Evolutionary conservation across 2,329 filamentous ascomycete genomes (phyloP).

Genomic region (Conoideocrella luteorostrata): DNA sequence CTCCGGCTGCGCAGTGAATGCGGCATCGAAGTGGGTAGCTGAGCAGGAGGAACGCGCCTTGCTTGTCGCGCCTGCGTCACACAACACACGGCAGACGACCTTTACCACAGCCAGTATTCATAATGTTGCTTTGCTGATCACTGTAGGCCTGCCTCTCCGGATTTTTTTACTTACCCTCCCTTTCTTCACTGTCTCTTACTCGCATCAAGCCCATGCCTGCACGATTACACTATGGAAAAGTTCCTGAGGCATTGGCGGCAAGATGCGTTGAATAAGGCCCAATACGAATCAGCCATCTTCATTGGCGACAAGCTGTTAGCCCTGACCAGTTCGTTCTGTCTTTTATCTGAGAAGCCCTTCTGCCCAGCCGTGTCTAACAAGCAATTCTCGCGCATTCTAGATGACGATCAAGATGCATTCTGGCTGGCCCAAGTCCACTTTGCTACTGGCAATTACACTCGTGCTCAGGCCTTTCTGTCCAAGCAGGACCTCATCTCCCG

Average conservation of each 20-base stretch:
- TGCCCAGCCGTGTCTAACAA: background rate
- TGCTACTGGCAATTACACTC: conserved; percentile 87
- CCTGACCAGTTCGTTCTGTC: conserved; percentile 68
- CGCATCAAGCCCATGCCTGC: conserved; percentile 14
- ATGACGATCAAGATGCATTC: conserved; percentile 88
- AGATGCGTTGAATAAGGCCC: conserved; percentile 90
- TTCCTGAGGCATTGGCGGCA: conserved; percentile 93
- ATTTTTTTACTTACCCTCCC: background rate
- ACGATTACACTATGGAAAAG: conserved; percentile 64
- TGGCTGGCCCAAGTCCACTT: conserved; percentile 99
- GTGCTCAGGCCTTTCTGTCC: conserved; percentile 78
- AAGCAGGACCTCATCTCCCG: conserved; percentile 75
- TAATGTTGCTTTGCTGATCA: background rate
- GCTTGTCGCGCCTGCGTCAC: no score
- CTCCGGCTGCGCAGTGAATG: no score
- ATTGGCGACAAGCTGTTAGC: conserved; percentile 95
- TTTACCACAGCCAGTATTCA: background rate
- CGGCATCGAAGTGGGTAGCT: background rate
- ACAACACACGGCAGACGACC: no score
- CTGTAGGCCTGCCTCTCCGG: no score
- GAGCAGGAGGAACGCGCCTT: background rate
- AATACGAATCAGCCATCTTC: conserved; percentile 94
- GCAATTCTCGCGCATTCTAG: conserved; percentile 37
- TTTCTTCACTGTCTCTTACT: background rate
- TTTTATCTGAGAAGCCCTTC: background rate